Conservation (phyloP, 2,329 filamentous ascomycete genomes). For the Calonectria multiphialidica region DNA sequence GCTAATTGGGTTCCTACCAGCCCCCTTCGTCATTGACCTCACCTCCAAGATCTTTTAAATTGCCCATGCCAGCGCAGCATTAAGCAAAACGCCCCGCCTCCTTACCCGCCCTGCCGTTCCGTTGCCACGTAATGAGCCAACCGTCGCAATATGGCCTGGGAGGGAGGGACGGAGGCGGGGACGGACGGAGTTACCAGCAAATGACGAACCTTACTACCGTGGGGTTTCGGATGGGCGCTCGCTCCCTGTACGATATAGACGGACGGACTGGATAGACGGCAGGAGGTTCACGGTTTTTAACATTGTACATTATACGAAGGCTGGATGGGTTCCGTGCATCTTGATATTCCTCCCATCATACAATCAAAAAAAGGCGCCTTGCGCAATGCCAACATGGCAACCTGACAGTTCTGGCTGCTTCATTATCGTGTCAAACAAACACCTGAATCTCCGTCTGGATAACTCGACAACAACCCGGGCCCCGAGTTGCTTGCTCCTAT, state of each 20-base stretch:
- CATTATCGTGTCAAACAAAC: slow-evolving; percentile 1
- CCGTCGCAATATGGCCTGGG: not conserved
- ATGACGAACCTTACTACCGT: slow-evolving; percentile 13
- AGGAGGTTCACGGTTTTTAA: slow-evolving; percentile 35
- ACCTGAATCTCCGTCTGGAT: slow-evolving; percentile 15
- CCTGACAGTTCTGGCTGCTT: not conserved
- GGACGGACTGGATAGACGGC: slow-evolving; percentile 31
- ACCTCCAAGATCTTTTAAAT: slow-evolving; percentile 58
- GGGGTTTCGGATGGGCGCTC: slow-evolving; percentile 27
- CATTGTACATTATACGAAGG: slow-evolving; percentile 40
- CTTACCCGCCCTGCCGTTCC: not conserved
- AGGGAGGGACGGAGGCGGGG: slow-evolving; percentile 14
- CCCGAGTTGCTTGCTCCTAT: not conserved
- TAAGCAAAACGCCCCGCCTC: not conserved
- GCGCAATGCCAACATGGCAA: not conserved
- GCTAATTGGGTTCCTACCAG: slow-evolving; percentile 48
- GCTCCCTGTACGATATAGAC: slow-evolving; percentile 42
- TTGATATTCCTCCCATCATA: slow-evolving; percentile 27
- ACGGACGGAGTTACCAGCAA: slow-evolving; percentile 13
- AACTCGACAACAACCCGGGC: not conserved
- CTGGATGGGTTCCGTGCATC: slow-evolving; percentile 30
- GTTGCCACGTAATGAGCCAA: slow-evolving; percentile 5
- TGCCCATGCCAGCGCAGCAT: not conserved
- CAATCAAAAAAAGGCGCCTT: slow-evolving; percentile 1
- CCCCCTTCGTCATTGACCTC: slow-evolving; percentile 70